A percentile compares a stretch with the other conserved stretches of the same genome.
These are phyloP conservation scores for Coniophora puteana DNA, from an alignment of 1,284 basidiomycete genomes.

Conservation along the genomic window DNA sequence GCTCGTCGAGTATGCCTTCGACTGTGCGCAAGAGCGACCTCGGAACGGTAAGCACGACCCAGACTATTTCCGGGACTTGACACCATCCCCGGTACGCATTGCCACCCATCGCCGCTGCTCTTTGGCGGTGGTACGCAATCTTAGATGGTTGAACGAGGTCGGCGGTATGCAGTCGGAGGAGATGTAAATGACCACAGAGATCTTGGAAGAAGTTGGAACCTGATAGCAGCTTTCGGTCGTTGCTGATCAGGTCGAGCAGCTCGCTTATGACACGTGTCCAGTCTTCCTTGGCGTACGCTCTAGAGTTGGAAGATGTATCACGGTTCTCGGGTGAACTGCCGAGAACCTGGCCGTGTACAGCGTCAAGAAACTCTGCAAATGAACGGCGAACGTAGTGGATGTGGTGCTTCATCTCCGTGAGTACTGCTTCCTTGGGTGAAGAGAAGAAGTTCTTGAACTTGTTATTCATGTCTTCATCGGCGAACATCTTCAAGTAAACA, in stretches of 20 bases:
- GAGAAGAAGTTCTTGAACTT: constrained; percentile 8
- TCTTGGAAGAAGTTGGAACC: constrained; percentile 38
- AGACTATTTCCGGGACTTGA: constrained; percentile 18
- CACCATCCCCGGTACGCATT: constrained; percentile 18
- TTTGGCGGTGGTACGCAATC: not conserved
- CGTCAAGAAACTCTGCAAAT: constrained; percentile 39
- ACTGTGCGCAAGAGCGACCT: constrained; percentile 13
- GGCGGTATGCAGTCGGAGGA: constrained; percentile 25
- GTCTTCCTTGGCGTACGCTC: no score
- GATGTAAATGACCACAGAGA: constrained; percentile 35
- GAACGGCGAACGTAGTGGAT: constrained; percentile 41
- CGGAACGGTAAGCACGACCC: constrained; percentile 22
- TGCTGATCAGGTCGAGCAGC: constrained; percentile 25
- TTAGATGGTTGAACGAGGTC: no score
- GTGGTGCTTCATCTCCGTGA: constrained; percentile 8
- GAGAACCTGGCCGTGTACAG: constrained; percentile 33
- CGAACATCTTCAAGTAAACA: constrained; percentile 47
- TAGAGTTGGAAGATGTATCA: no score
- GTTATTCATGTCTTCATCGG: constrained; percentile 15
- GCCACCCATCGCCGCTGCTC: constrained; percentile 16
- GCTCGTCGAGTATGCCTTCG: constrained; percentile 15
- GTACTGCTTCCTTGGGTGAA: constrained; percentile 1
- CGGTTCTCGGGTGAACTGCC: no score
- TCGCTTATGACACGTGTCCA: constrained; percentile 32
- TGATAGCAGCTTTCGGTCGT: constrained; percentile 28